Evolutionary conservation across 2,329 filamentous ascomycete species (phyloP), one percentile per base, ranked within the genome.

Genomic region (Aspergillus fischeri): DNA sequence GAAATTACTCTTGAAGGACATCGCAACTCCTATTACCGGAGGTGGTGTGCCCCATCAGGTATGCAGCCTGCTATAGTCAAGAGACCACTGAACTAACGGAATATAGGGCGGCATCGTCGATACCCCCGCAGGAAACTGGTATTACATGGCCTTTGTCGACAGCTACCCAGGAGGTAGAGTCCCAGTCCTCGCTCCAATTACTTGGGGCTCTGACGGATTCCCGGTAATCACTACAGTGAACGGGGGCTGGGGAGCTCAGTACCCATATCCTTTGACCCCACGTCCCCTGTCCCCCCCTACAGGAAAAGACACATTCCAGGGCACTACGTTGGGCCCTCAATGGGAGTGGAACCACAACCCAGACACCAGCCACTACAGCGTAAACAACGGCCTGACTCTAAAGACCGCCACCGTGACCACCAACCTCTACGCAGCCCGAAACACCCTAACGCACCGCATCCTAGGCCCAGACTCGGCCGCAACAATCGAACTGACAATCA

Each of bases 291-390:
- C 65, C 71, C 6, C 70, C 73, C 66, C 69, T 38, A 70, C 72
- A 0, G 76, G 80, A 17, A 77, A 73, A 0, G 81, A 86, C 57
- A 67, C 57, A 0, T 86, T 86, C 60, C 51, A 60, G 0, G 79
- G 78, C 0, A 63, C 70, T 0, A 60, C 68, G 0, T 72, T 86
- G 0, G 67, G 72, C 6, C 73, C 75, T 0, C 70, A 77, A 2
- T 86, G 81, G 80, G 83, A 86, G 66, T 86, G 83, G 83, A 86
- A 86, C 63, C 83, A 86, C 61, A 85, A 86, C 65, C 83, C 83
- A 0, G 81, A 86, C 55, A 74, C 69, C 0, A 71, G 67, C 9
- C 79, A 77, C 8, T 86, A 70, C 63, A 66, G 63, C 1, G 71
- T 83, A 10, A 67, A 73, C 44, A 70, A 77, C 29, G 78, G 80